Percentiles rank a stretch among this genome's conserved stretches.
Evolutionary conservation across 192 early-diverging fungal species (phyloP).

Genomic region (Pilaira anomala): DNA sequence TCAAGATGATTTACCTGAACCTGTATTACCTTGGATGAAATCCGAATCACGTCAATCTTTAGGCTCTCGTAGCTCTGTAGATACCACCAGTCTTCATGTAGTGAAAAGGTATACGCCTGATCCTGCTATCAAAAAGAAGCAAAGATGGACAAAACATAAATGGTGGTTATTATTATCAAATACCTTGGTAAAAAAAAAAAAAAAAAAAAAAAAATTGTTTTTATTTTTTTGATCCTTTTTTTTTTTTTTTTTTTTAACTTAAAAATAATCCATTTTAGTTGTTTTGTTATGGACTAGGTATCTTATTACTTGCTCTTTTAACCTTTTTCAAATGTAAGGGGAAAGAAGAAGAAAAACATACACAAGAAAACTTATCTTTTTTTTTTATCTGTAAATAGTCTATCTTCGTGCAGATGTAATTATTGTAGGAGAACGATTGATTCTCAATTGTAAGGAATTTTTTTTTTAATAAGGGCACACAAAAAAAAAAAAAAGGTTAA

Average conservation of each 20-base stretch:
- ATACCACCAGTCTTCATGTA: slow-evolving; percentile 26
- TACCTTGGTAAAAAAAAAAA: slow-evolving; percentile 34
- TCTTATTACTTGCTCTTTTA: slow-evolving; percentile 16
- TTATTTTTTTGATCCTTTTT: not conserved
- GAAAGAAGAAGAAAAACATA: not conserved
- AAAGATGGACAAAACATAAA: slow-evolving; percentile 48
- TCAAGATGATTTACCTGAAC: slow-evolving; percentile 18
- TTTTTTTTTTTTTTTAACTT: not conserved
- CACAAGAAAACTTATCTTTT: not conserved
- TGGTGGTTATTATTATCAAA: slow-evolving; percentile 43
- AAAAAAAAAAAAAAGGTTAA: too few relatives aligned
- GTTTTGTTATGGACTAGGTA: slow-evolving; percentile 29
- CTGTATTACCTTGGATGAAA: slow-evolving; percentile 34
- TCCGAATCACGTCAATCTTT: slow-evolving; percentile 22
- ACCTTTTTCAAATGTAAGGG: slow-evolving; percentile 33
- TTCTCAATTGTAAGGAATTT: slow-evolving; percentile 29
- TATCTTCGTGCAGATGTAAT: slow-evolving; percentile 33
- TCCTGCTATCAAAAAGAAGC: slow-evolving; percentile 9
- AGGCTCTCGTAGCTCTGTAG: slow-evolving; percentile 14
- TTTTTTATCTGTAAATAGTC: slow-evolving; percentile 16
- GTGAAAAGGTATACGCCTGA: slow-evolving; percentile 27
- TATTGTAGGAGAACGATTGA: slow-evolving; percentile 25
- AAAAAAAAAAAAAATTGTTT: not conserved
- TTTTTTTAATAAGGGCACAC: not conserved
- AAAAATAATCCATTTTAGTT: slow-evolving; percentile 12